Base-by-base conservation (phyloP, 495 filamentous ascomycete genomes). In the Lepraria neglecta region DNA sequence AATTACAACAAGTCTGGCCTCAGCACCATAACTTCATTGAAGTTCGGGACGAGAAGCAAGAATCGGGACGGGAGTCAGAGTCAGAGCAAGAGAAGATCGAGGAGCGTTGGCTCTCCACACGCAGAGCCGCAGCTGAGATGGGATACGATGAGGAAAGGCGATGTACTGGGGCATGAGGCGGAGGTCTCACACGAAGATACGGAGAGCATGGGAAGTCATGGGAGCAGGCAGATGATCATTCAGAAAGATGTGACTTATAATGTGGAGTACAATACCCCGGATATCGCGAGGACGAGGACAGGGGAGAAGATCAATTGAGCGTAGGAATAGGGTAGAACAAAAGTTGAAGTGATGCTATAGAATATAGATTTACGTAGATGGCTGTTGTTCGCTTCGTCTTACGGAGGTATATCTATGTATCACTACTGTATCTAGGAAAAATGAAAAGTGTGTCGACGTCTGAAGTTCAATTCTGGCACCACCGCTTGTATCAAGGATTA, bases 181-280 rank as follows among this genome's bases (percentile, higher is more conserved):
- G 67, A 71, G 56, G 63, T 60, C 7, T 66, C 65, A 4, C 67
- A 67, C 60, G 69, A 56, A 31, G 69, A 68, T 60, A 46, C 60
- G 54, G 61, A 65, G 43, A 69, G 71, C 58, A 50, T 68, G 60
- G 69, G 61, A 21, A 71, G 68, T 48, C 59, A 65, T 56, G 70
- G 70, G 12, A 71, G 69, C 55, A 63, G 66, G 33, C 69, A 67
- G 63, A 78, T 79, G 77, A 73, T 79, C 53, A 79, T 79, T 61
- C 69, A 70, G 51, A 77, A 78, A 60, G 77, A 80, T 60, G 70
- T 76, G 11, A 68, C 71, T 58, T 78, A 77, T 64, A 70, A 67
- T 21, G 69, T 77, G 42, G 68, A 74, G 35, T 70, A 63, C 59
- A 59, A 63, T 56, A 28, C 47, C 55, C 48, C 50, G 1, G 6